phyloP scores from a whole-genome alignment of 192 early-diverging fungal genomes.

The Coemansia sp. region DNA sequence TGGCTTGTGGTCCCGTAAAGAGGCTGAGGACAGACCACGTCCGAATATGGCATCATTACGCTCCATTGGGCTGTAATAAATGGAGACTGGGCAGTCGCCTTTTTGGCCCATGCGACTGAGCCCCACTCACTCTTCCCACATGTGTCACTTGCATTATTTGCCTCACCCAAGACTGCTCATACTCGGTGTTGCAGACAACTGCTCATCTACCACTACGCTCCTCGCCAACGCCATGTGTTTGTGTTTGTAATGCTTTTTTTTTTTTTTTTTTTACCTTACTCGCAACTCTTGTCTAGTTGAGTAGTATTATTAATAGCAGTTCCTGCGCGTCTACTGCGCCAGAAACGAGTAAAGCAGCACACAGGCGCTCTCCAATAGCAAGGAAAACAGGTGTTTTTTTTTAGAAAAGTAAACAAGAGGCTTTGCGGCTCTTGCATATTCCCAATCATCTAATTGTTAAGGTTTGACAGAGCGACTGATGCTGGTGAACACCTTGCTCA shows the following conservation, averaged over 20 bases:
- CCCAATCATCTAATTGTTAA: not conserved
- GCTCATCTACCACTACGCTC: not conserved
- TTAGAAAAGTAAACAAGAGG: not conserved
- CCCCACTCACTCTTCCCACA: constrained; percentile 13
- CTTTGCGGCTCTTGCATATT: not conserved
- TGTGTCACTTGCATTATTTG: constrained; percentile 8
- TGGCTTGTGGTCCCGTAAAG: not conserved
- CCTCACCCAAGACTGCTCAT: not conserved
- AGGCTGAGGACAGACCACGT: not conserved
- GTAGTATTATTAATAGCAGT: constrained; percentile 12
- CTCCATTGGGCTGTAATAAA: not conserved
- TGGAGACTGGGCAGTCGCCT: not conserved
- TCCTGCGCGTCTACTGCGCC: constrained; percentile 8
- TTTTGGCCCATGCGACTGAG: constrained; percentile 29
- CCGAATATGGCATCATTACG: not conserved
- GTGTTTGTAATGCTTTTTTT: not conserved
- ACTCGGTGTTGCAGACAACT: not conserved
- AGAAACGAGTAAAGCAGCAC: not conserved
- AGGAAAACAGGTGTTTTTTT: not conserved
- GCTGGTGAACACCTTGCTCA: not conserved
- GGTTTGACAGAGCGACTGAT: not conserved
- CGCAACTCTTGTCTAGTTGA: not conserved
- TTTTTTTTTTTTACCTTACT: not conserved
- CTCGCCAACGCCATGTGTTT: constrained; percentile 6
- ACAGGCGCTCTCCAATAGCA: not conserved